Base-by-base conservation (phyloP, 2,329 filamentous ascomycete genomes). In the Aspergillus neoniger region DNA sequence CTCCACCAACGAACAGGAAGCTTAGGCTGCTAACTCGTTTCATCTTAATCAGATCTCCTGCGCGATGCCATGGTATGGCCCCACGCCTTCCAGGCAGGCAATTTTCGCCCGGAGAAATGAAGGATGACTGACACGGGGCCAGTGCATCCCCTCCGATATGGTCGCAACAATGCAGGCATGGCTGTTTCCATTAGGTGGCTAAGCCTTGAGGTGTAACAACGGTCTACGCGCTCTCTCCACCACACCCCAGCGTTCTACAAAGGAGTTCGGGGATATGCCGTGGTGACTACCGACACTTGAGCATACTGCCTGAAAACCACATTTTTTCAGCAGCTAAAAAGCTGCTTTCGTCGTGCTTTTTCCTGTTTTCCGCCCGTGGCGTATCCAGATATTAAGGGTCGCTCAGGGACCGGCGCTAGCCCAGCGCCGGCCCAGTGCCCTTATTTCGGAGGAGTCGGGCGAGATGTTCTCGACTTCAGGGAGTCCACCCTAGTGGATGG, bases 1-100 rank as follows among this genome's bases (percentile, higher is more conserved):
- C 53, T 55, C 53, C 53, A 55, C 53, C 53, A 55, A 55, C 53
- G 53, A 55, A 55, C 53, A 44, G 53, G 39, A 55, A 28, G 53
- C 53, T 55, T 55, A 39, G 53, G 53, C 25, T 30, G 53, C 39
- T 23, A 55, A 21, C 39, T 30, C 28, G 53, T 55, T 55, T 55
- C 53, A 55, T 55, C 39, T 55, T 44, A 21, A 55, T 55, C 53
- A 47, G 39, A 55, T 47, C 43, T 5, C 53, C 53, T 32, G 43
- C 39, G 17, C 9, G 19, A 47, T 55, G 53, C 32, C 53, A 55
- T 55, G 53, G 39, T 55, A 21, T 55, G 53, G 53, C 53, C 53
- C 53, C 53, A 55, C 53, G 53, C 39, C 39, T 28, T 39, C 39
- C 25, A 21, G 43, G 30, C 25, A 25, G 38, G 39, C 47, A 50